These are phyloP conservation scores for Parasarocladium wereldwijsianum DNA, from an alignment of 2,329 filamentous ascomycete species.

Conservation along the genomic window DNA sequence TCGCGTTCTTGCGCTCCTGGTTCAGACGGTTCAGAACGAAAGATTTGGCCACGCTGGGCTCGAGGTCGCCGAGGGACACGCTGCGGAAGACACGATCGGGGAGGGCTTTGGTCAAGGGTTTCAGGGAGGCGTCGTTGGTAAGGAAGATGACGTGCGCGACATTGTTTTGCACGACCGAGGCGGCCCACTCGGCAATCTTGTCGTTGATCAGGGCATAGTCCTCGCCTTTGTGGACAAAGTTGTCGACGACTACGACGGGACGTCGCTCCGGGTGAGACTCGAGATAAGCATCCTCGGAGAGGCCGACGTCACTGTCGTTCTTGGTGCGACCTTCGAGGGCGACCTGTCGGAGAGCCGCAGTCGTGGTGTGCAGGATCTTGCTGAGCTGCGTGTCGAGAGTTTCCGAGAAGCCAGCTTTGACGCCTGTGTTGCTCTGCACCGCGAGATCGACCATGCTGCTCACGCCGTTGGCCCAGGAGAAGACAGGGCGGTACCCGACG, in stretches of 20 bases:
- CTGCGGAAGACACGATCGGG: conserved; percentile 85
- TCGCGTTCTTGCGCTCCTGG: conserved; percentile 18
- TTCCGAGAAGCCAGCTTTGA: conserved; percentile 89
- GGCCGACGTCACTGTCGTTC: conserved; percentile 54
- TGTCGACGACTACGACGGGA: conserved; percentile 79
- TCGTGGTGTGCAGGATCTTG: conserved; percentile 80
- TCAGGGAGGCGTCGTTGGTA: conserved; percentile 80
- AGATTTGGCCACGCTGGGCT: conserved; percentile 71
- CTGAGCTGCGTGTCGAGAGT: conserved; percentile 77
- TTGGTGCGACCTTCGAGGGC: conserved; percentile 56
- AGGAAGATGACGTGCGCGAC: conserved; percentile 90
- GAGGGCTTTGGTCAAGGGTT: conserved; percentile 71
- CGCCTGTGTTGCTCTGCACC: conserved; percentile 82
- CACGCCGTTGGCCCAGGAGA: conserved; percentile 92
- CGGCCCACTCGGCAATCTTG: conserved; percentile 80
- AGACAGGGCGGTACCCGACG: conserved; percentile 85
- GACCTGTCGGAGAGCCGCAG: conserved; percentile 63
- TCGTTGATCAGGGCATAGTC: conserved; percentile 54
- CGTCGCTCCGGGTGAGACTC: conserved; percentile 76
- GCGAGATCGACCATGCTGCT: conserved; percentile 87
- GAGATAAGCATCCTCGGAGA: conserved; percentile 75
- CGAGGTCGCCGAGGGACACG: conserved; percentile 73
- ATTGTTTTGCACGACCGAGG: conserved; percentile 70
- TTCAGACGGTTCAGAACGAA: conserved; percentile 79
- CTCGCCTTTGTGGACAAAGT: conserved; percentile 71